Evolutionary conservation across 2,329 filamentous ascomycete genomes (phyloP).

Genomic region (Didymella exigua): DNA sequence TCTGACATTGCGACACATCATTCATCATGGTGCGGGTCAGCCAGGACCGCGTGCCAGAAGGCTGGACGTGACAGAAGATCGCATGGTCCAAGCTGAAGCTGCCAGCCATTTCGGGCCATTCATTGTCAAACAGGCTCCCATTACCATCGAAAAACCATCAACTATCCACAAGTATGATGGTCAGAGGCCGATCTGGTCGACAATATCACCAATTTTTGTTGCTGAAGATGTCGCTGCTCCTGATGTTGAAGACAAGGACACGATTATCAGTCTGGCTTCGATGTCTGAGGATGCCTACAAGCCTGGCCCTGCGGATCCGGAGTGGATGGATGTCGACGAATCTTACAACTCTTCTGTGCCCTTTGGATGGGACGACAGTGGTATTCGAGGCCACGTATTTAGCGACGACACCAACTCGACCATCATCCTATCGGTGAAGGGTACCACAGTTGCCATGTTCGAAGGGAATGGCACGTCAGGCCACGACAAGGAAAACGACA

Average conservation of each 20-base stretch:
- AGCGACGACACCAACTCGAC: constrained; percentile 42
- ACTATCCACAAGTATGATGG: constrained; percentile 23
- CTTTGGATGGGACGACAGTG: constrained; percentile 47
- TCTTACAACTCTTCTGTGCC: constrained; percentile 40
- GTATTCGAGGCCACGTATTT: constrained; percentile 46
- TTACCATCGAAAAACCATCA: constrained; percentile 40
- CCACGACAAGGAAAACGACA: constrained; percentile 47
- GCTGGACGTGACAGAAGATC: constrained; percentile 38
- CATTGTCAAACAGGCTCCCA: constrained; percentile 33
- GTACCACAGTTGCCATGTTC: constrained; percentile 45
- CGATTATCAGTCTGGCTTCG: constrained; percentile 42
- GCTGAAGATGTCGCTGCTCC: constrained; percentile 39
- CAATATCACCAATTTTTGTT: constrained; percentile 40
- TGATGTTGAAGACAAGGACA: constrained; percentile 42
- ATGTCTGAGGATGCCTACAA: constrained; percentile 49
- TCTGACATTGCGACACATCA: constrained; percentile 39
- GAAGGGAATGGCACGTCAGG: constrained; percentile 45
- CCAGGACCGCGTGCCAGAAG: constrained; percentile 41
- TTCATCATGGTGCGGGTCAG: constrained; percentile 45
- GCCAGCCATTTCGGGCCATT: constrained; percentile 38
- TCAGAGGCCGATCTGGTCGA: constrained; percentile 36
- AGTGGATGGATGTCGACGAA: constrained; percentile 44
- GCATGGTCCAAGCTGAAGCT: constrained; percentile 28
- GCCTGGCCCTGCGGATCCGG: constrained; percentile 38
- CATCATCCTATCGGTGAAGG: constrained; percentile 43